Percentiles rank a stretch among this genome's conserved stretches.
Evolutionary conservation across 345 rosid genomes (phyloP).

Genomic region (Eutrema yunnanense): DNA sequence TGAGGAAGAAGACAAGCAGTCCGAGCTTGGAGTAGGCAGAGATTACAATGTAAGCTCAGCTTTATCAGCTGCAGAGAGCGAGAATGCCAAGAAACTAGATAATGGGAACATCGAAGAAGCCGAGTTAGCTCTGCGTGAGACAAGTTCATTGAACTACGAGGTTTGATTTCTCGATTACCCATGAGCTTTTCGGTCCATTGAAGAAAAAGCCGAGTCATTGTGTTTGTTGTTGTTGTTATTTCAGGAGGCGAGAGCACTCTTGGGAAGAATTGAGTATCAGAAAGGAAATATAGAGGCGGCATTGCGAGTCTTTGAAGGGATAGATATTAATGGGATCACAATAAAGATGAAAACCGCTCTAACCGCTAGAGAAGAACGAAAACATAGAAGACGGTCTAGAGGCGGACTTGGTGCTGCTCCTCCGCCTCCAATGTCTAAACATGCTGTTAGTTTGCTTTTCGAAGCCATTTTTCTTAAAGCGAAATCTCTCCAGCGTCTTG

Average conservation of each 20-base stretch:
- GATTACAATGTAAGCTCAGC: conserved; percentile 34
- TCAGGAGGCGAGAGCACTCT: conserved; percentile 82
- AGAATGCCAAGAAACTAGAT: conserved; percentile 42
- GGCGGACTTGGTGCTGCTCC: conserved; percentile 34
- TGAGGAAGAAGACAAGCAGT: conserved; percentile 40
- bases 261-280: conserved; percentile 85
- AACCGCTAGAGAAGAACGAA: conserved; percentile 43
- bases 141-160: conserved; percentile 72
- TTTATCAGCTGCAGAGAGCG: conserved; percentile 39
- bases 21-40: conserved; percentile 33
- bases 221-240: conserved; percentile 12
- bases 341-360: conserved; percentile 57
- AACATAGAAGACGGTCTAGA: conserved; percentile 42
- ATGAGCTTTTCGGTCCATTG: not conserved
- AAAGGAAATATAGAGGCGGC: conserved; percentile 80
- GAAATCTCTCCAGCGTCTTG: conserved; percentile 65
- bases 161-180: conserved; percentile 14
- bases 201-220: not conserved
- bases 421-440: conserved; percentile 51
- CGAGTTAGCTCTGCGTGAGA: conserved; percentile 70
- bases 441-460: conserved; percentile 62
- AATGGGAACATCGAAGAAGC: conserved; percentile 72
- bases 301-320: conserved; percentile 81
- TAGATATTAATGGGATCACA: conserved; percentile 60
- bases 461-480: conserved; percentile 85